Percentiles rank a stretch among this genome's conserved stretches.
phyloP scores from a whole-genome alignment of 768 basidiomycete species.

The Pluteus cervinus region DNA sequence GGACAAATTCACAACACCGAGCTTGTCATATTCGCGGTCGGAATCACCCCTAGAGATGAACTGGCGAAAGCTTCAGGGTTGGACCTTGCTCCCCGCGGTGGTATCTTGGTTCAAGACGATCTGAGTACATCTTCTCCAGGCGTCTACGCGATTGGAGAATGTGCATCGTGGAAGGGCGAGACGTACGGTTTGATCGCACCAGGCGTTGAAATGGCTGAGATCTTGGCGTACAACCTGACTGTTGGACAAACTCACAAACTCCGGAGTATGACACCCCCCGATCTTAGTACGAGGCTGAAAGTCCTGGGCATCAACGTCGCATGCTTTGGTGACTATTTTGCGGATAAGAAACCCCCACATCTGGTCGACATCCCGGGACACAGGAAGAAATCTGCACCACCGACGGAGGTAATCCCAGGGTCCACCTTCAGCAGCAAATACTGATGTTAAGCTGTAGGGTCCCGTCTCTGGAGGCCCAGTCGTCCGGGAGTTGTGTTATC shows the following conservation, averaged over 20 bases:
- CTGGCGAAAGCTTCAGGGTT: slow-evolving; percentile 52
- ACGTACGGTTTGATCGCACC: slow-evolving; percentile 74
- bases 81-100: slow-evolving; percentile 40
- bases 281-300: slow-evolving; percentile 68
- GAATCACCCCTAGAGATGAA: slow-evolving; percentile 67
- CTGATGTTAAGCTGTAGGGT: background rate
- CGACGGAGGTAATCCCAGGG: slow-evolving; percentile 15
- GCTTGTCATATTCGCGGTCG: slow-evolving; percentile 62
- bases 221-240: slow-evolving; percentile 68
- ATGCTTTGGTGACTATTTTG: slow-evolving; percentile 70
- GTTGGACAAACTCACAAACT: slow-evolving; percentile 32
- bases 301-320: slow-evolving; percentile 45
- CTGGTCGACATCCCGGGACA: slow-evolving; percentile 13
- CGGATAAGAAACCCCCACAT: slow-evolving; percentile 36
- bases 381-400: slow-evolving; percentile 8
- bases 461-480: background rate
- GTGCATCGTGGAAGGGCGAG: slow-evolving; percentile 60
- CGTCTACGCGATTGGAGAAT: slow-evolving; percentile 74
- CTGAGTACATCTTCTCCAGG: slow-evolving; percentile 51
- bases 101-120: slow-evolving; percentile 52
- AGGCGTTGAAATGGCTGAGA: slow-evolving; percentile 68
- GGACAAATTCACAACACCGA: slow-evolving; percentile 40
- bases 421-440: slow-evolving; percentile 5
- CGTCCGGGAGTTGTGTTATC: slow-evolving; percentile 40
- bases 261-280: slow-evolving; percentile 48